Conservation (phyloP, 805 yeast species). For the Zygosaccharomyces bisporus region DNA sequence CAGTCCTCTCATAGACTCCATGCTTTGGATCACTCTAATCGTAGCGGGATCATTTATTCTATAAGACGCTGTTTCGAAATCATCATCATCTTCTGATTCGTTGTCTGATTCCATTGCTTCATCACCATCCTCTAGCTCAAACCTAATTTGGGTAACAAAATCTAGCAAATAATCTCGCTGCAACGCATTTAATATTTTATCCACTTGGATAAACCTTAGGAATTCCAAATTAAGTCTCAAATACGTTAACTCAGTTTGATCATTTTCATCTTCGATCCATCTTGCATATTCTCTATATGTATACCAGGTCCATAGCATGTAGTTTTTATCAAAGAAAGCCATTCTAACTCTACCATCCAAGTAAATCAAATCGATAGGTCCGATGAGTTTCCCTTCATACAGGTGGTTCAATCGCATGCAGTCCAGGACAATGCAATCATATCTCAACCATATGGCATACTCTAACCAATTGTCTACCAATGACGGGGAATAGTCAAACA, state of each 20-base stretch:
- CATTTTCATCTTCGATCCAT: conserved; percentile 19
- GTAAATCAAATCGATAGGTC: conserved; percentile 26
- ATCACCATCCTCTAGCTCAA: conserved; percentile 16
- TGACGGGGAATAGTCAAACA: conserved; percentile 27
- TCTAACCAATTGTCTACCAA: conserved; percentile 26
- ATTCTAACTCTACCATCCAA: conserved; percentile 20
- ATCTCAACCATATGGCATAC: conserved; percentile 27
- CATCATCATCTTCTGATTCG: not conserved
- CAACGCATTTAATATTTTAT: conserved; percentile 10
- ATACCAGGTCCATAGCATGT: conserved; percentile 31
- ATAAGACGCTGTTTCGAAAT: conserved; percentile 7
- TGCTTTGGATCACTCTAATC: conserved; percentile 13
- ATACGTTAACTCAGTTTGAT: conserved; percentile 12
- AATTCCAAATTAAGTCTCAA: conserved; percentile 21
- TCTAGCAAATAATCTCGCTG: conserved; percentile 12
- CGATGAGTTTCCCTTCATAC: conserved; percentile 23
- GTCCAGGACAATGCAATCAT: conserved; percentile 32
- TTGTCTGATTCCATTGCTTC: not conserved
- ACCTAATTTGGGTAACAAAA: conserved; percentile 14
- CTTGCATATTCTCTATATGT: conserved; percentile 24
- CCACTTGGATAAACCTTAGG: conserved; percentile 8
- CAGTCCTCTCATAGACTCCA: conserved; percentile 27
- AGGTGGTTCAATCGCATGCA: conserved; percentile 27
- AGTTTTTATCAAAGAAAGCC: conserved; percentile 23
- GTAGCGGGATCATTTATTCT: conserved; percentile 13